Evolutionary conservation across 352 stramenopile species (phyloP).

Genomic region (Phytophthora brassicae): DNA sequence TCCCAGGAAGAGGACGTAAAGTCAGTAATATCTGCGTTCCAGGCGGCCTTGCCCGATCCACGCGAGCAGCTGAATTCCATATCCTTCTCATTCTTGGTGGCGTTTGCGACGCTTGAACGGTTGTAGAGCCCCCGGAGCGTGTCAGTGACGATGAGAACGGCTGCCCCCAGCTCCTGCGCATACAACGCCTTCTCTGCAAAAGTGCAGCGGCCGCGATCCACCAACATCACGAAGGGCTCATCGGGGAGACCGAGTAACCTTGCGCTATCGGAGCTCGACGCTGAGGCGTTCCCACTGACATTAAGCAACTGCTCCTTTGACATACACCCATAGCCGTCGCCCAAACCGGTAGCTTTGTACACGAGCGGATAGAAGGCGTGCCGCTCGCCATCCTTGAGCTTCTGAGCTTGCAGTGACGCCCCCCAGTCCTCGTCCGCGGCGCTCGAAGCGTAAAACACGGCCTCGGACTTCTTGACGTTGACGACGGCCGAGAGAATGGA

Average conservation of each 20-base stretch:
- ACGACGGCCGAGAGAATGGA: constrained; percentile 55
- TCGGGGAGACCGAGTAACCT: constrained; percentile 26
- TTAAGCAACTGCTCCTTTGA: constrained; percentile 35
- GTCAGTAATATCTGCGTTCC: constrained; percentile 34
- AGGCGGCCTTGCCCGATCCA: constrained; percentile 35
- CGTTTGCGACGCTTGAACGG: constrained; percentile 35
- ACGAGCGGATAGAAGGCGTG: constrained; percentile 53
- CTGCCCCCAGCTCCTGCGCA: constrained; percentile 65
- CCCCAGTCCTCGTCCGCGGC: constrained; percentile 55
- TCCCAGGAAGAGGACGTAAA: constrained; percentile 33
- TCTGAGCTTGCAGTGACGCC: constrained; percentile 48
- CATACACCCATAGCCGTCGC: constrained; percentile 58
- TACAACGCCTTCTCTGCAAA: constrained; percentile 78
- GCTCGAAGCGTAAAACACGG: constrained; percentile 60
- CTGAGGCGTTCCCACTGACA: constrained; percentile 11
- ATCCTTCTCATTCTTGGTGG: constrained; percentile 33
- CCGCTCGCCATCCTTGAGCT: constrained; percentile 38
- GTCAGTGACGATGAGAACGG: constrained; percentile 75
- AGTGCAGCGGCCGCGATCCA: constrained; percentile 71
- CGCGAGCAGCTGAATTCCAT: constrained; percentile 69
- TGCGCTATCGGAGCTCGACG: constrained; percentile 2
- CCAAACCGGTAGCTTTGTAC: constrained; percentile 46
- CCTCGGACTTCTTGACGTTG: constrained; percentile 55
- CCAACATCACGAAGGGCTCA: constrained; percentile 62
- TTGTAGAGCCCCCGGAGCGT: constrained; percentile 75